Evolutionary conservation across 805 yeast species (phyloP).

Genomic region (Komagataella populi): DNA sequence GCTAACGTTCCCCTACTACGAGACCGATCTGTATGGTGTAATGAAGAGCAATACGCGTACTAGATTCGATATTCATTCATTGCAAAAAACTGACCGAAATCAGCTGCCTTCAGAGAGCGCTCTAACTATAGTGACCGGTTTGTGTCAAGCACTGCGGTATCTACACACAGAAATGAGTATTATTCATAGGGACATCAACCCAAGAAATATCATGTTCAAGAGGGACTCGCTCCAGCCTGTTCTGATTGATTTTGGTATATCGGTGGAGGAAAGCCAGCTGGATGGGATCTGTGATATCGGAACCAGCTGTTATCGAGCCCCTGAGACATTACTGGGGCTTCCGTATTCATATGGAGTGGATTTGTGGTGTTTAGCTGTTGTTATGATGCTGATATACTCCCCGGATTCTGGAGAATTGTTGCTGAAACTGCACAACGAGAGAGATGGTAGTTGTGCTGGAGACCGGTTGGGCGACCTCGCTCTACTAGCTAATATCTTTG

Average conservation of each 20-base stretch:
- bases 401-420: conserved; percentile 22
- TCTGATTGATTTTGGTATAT: conserved; percentile 28
- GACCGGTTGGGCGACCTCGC: conserved; percentile 40
- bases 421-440: not conserved
- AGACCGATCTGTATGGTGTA: conserved; percentile 20
- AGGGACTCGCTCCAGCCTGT: conserved; percentile 15
- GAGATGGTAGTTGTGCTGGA: conserved; percentile 11
- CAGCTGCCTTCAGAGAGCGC: not conserved
- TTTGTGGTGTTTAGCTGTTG: conserved; percentile 60
- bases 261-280: conserved; percentile 40
- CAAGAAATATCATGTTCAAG: conserved; percentile 39
- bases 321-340: conserved; percentile 58
- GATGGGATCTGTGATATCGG: conserved; percentile 42
- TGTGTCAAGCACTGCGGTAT: conserved; percentile 36
- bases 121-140: conserved; percentile 12
- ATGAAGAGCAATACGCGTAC: conserved; percentile 19
- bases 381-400: conserved; percentile 39
- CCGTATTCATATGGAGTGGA: conserved; percentile 44
- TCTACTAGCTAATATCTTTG: conserved; percentile 39
- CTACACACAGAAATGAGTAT: conserved; percentile 51
- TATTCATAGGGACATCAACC: conserved; percentile 66
- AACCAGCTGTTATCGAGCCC: conserved; percentile 58
- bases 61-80: not conserved
- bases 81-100: not conserved
- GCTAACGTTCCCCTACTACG: conserved; percentile 27